Evolutionary conservation across 2,329 filamentous ascomycete genomes (phyloP), one percentile per base, ranked within the genome.

Genomic region (Endocalyx cinctus): DNA sequence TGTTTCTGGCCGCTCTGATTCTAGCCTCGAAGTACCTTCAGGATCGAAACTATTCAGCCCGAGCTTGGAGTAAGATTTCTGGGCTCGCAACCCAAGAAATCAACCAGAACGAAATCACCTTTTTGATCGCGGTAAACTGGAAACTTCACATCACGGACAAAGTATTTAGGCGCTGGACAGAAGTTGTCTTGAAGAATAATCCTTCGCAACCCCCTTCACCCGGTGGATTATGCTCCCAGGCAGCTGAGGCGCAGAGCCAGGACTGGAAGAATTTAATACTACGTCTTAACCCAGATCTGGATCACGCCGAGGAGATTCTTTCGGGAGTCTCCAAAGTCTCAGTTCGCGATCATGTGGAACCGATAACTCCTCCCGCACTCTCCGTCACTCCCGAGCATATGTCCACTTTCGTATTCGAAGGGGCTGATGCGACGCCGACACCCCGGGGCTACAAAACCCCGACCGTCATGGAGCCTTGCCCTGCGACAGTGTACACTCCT

Each of bases 61-160:
- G 90, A 35, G 92, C 92, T 26, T 98, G 92, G 92, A 97, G 90
- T 62, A 97, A 95, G 70, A 98, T 98, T 50, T 97, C 92, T 13
- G 92, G 92, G n/a, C 71, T 98, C 37, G 87, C 86, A 57, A 89
- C 88, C 4, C 70, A 77, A 36, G 92, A 98, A 64, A 97, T 98
- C 62, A 97, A 97, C 63, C 84, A 88, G 55, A 97, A 97, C 59
- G 92, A 98, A 66, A 83, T 94, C 60, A 81, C 86, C 13, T 98
- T 97, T 58, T 74, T 98, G 29, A 67, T 83, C 41, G 86, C 89
- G 28, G 87, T 98, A 42, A 82, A 87, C 59, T 98, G 90, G 89
- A 87, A 88, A 52, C 77, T 98, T 18, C 92, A 98, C 60, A 90
- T 98, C 43, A 83, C 87, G 1, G 88, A 96, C 47, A 74, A 82